Evolutionary conservation across 805 yeast species (phyloP).

Genomic region (Wickerhamomyces hampshirensis): DNA sequence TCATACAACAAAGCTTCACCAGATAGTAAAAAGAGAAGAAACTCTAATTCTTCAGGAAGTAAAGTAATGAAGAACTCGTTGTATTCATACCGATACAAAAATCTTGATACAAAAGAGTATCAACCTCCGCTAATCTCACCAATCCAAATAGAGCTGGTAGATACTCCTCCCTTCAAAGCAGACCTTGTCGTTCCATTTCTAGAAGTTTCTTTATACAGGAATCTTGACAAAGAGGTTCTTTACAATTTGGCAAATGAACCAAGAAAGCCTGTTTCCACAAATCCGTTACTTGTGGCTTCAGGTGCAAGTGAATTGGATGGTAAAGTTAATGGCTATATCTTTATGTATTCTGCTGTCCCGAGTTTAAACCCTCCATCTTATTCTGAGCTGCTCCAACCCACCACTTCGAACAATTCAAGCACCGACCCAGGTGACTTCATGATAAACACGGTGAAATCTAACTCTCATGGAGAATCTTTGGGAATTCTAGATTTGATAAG

Average conservation of each 20-base stretch:
- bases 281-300: slow-evolving; percentile 67
- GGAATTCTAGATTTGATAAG: slow-evolving; percentile 39
- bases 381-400: slow-evolving; percentile 24
- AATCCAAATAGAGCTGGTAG: slow-evolving; percentile 62
- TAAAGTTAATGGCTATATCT: slow-evolving; percentile 66
- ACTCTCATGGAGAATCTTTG: slow-evolving; percentile 16
- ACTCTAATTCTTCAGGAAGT: slow-evolving; percentile 10
- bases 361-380: slow-evolving; percentile 56
- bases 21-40: slow-evolving; percentile 10
- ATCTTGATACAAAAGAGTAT: slow-evolving; percentile 20
- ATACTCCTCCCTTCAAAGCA: slow-evolving; percentile 67
- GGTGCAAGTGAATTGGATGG: slow-evolving; percentile 79
- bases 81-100: slow-evolving; percentile 16
- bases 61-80: slow-evolving; percentile 16
- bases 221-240: slow-evolving; percentile 53
- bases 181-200: slow-evolving; percentile 69
- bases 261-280: slow-evolving; percentile 54
- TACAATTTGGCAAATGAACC: slow-evolving; percentile 62
- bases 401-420: slow-evolving; percentile 4
- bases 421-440: slow-evolving; percentile 7
- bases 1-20: slow-evolving; percentile 20
- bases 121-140: slow-evolving; percentile 53
- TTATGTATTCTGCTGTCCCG: slow-evolving; percentile 69
- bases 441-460: slow-evolving; percentile 13
- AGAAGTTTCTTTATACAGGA: slow-evolving; percentile 63